phyloP scores from a whole-genome alignment of 148 eudicot genomes.

The Vaccinium macrocarpon region DNA sequence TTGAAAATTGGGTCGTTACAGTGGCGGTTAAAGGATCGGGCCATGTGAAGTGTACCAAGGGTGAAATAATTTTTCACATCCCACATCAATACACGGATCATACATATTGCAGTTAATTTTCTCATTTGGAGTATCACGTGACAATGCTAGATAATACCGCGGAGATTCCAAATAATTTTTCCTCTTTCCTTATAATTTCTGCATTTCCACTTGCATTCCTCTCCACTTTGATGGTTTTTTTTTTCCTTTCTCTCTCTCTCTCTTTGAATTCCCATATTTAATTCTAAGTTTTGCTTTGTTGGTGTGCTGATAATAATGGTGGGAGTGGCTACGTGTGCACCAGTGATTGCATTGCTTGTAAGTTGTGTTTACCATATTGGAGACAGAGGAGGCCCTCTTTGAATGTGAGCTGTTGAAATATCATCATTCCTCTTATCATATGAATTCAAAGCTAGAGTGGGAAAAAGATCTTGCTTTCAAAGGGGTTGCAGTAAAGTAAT shows the following conservation, averaged over 20 bases:
- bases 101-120: background rate
- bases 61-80: no score
- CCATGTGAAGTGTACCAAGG: background rate
- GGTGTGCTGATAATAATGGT: slow-evolving; percentile 11
- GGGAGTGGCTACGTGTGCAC: slow-evolving; percentile 14
- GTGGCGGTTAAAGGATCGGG: background rate
- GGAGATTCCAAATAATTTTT: background rate
- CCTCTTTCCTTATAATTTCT: background rate
- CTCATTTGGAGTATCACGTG: background rate
- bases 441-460: background rate
- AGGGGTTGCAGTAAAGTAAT: background rate
- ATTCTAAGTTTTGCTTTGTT: slow-evolving; percentile 10
- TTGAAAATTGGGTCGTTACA: no score
- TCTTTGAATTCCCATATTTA: background rate
- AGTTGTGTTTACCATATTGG: slow-evolving; percentile 25
- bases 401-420: slow-evolving; percentile 18
- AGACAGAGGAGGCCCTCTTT: slow-evolving; percentile 17
- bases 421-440: background rate
- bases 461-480: slow-evolving; percentile 9
- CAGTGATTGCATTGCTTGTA: slow-evolving; percentile 23
- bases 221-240: background rate
- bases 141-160: background rate
- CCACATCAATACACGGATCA: background rate
- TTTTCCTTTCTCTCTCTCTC: background rate
- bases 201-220: background rate